Percentiles rank a stretch among this genome's conserved stretches.
These are phyloP conservation scores for Phytopythium ostracodes DNA, from an alignment of 352 stramenopile species.

Conservation along the genomic window DNA sequence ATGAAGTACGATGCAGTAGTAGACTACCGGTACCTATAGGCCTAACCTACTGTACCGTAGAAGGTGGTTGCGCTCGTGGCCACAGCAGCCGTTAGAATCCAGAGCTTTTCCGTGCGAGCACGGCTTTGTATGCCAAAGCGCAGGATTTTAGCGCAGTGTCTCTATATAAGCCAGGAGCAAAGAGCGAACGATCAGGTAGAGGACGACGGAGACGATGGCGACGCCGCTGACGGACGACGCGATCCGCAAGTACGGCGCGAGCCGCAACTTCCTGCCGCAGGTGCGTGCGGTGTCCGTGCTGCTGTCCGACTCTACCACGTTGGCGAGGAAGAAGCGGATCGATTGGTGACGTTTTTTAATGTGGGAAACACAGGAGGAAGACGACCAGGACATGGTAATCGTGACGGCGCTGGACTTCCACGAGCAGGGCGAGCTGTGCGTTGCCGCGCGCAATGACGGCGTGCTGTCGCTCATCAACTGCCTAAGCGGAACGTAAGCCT, in stretches of 20 bases:
- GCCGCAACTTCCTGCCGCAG: conserved; percentile 60
- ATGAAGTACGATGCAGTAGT: no score
- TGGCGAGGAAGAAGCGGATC: neutral
- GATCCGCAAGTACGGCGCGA: conserved; percentile 62
- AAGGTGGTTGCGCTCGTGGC: no score
- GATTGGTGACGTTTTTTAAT: neutral
- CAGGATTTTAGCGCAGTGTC: neutral
- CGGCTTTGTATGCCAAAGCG: neutral
- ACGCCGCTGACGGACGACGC: conserved; percentile 48
- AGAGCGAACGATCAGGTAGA: no score
- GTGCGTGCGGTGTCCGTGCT: conserved; percentile 12
- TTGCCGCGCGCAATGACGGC: conserved; percentile 72
- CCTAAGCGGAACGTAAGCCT: conserved; percentile 74
- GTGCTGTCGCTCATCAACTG: conserved; percentile 82
- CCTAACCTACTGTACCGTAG: no score
- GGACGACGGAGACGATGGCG: neutral
- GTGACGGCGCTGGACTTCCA: conserved; percentile 78
- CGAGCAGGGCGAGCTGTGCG: conserved; percentile 69
- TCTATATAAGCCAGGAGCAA: no score
- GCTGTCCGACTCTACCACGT: neutral
- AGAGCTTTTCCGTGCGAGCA: no score
- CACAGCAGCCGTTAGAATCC: no score
- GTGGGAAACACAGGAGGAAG: conserved; percentile 43
- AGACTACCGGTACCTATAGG: no score
- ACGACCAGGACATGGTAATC: conserved; percentile 42